Evolutionary conservation across 495 filamentous ascomycete genomes (phyloP), one percentile per base, ranked within the genome.

Genomic region (Daldinia loculata): DNA sequence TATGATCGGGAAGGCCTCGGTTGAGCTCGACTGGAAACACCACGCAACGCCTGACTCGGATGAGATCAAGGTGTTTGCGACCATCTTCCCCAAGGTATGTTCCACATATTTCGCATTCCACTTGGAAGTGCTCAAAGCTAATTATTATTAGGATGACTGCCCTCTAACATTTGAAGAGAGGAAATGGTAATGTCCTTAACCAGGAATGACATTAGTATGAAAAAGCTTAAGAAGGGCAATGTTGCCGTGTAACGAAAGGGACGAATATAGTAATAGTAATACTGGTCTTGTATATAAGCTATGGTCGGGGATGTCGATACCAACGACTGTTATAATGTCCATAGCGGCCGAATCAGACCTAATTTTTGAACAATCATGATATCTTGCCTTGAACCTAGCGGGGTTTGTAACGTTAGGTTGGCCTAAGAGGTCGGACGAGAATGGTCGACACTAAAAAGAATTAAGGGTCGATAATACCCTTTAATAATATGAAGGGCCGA

Each of bases 1-100:
- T 4, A 93, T 98, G 87, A 88, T 99, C 76, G 95, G 94, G 57
- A 98, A 96, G 85, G 93, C 96, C n/a, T 92, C 92, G 74, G 84
- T 97, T 78, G 84, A 89, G 71, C 84, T 98, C 74, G 90, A 98
- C 79, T 99, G 95, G 95, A 87, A 89, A 80, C 95, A 99, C 80
- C 86, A 91, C 74, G 77, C 90, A 14, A 99, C 95, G 17, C 85
- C 89, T 0, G 63, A 82, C 52, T 96, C 92, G 0, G 96, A 99
- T 82, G 89, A 96, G 77, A 98, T 99, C 80, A 94, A 97, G 85
- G 95, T 98, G 62, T 99, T 99, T 82, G 95, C 96, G 9, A 97
- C 93, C 26, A 95, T 99, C 64, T 99, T 99, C 86, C 95, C 95
- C 56, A 90, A 91, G 90, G 94, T 97, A 84, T 80, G 90, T 81